Percentiles rank a stretch among this genome's conserved stretches.
Conservation (phyloP, 1,139 yeast genomes). For the Saccharomyces hybrid region DNA sequence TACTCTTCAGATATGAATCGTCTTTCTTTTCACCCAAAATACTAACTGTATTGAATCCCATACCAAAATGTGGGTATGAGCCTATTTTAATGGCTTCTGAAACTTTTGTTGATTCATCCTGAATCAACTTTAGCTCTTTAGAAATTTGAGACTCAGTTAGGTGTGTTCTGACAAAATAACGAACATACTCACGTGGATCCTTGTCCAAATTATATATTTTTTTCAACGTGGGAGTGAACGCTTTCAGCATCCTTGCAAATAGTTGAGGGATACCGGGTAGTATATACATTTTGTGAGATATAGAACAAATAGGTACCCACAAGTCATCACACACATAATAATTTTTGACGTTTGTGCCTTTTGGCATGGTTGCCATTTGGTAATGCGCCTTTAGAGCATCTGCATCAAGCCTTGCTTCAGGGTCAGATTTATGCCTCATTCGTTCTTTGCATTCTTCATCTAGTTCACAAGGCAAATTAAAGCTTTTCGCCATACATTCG, state of each 20-base stretch:
- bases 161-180: slow-evolving; percentile 57
- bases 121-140: slow-evolving; percentile 48
- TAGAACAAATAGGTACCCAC: slow-evolving; percentile 79
- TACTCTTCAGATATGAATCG: slow-evolving; percentile 34
- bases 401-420: slow-evolving; percentile 34
- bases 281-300: slow-evolving; percentile 54
- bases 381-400: slow-evolving; percentile 53
- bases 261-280: slow-evolving; percentile 79
- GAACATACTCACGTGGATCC: slow-evolving; percentile 29
- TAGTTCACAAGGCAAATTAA: slow-evolving; percentile 41
- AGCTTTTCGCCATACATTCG: slow-evolving; percentile 59
- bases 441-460: slow-evolving; percentile 52
- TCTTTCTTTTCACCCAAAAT: slow-evolving; percentile 49
- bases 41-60: slow-evolving; percentile 61
- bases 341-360: slow-evolving; percentile 41
- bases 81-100: slow-evolving; percentile 55
- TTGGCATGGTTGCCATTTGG: slow-evolving; percentile 74
- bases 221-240: slow-evolving; percentile 31
- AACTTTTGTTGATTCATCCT: slow-evolving; percentile 37
- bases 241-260: slow-evolving; percentile 47
- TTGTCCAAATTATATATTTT: slow-evolving; percentile 17
- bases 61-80: slow-evolving; percentile 69
- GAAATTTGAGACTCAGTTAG: slow-evolving; percentile 63
- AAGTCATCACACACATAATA: slow-evolving; percentile 47
- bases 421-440: slow-evolving; percentile 46